A percentile compares a stretch with the other conserved stretches of the same genome.
Evolutionary conservation across 441 rosid genomes (phyloP).

Genomic region (Populus hybrid): DNA sequence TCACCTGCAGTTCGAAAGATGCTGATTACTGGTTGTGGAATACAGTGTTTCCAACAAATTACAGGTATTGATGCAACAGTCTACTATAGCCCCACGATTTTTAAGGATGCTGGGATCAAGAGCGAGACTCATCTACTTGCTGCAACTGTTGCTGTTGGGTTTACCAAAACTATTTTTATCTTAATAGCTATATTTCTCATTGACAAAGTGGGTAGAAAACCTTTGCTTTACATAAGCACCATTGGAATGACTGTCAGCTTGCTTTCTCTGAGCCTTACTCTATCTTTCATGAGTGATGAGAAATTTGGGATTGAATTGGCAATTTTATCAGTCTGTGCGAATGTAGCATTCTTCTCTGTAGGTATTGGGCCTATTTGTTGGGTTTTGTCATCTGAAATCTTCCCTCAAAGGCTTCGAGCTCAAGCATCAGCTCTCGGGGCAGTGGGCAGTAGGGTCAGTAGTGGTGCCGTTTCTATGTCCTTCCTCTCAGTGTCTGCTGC

Average conservation of each 20-base stretch:
- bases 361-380: constrained; percentile 88
- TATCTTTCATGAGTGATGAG: constrained; percentile 49
- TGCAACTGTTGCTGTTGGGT: constrained; percentile 82
- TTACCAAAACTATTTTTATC: constrained; percentile 66
- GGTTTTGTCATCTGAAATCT: constrained; percentile 88
- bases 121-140: constrained; percentile 64
- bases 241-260: constrained; percentile 79
- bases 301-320: constrained; percentile 46
- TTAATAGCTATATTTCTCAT: constrained; percentile 71
- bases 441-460: constrained; percentile 78
- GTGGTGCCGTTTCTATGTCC: constrained; percentile 80
- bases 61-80: constrained; percentile 85
- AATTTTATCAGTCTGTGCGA: constrained; percentile 67
- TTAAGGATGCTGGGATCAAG: constrained; percentile 65
- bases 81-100: constrained; percentile 80
- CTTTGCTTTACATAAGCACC: constrained; percentile 78
- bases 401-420: constrained; percentile 72
- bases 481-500: constrained; percentile 66
- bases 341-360: constrained; percentile 84
- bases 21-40: constrained; percentile 80
- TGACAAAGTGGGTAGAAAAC: constrained; percentile 74
- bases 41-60: constrained; percentile 85
- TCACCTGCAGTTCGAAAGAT: constrained; percentile 62
- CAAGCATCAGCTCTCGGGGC: constrained; percentile 88
- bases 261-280: constrained; percentile 48